A percentile compares a stretch with the other conserved stretches of the same genome.
Conservation (phyloP, 2,329 filamentous ascomycete genomes). For the Fusarium sororula region DNA sequence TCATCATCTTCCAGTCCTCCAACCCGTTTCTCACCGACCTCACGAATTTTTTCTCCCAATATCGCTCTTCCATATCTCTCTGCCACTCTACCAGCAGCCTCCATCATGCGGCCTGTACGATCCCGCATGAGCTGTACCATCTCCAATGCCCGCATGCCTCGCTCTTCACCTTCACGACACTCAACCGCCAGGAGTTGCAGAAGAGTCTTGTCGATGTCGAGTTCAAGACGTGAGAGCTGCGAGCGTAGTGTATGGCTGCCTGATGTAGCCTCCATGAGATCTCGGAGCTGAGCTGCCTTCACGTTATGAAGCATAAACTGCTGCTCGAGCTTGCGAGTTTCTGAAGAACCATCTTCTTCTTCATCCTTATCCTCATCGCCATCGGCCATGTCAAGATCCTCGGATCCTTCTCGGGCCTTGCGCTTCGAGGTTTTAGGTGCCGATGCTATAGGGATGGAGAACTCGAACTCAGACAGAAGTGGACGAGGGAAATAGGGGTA, state of each 20-base stretch:
- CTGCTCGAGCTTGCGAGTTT: slow-evolving; percentile 78
- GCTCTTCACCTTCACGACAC: slow-evolving; percentile 91
- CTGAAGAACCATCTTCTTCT: slow-evolving; percentile 51
- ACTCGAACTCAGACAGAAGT: slow-evolving; percentile 91
- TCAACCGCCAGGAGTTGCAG: slow-evolving; percentile 89
- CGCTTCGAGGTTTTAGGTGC: slow-evolving; percentile 50
- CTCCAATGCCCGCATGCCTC: slow-evolving; percentile 94
- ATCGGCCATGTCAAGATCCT: slow-evolving; percentile 47
- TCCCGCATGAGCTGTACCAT: slow-evolving; percentile 88
- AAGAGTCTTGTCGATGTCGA: slow-evolving; percentile 89
- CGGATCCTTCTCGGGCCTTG: slow-evolving; percentile 42
- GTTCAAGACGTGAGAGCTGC: slow-evolving; percentile 75
- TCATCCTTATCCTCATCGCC: slow-evolving; percentile 46
- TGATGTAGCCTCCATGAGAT: slow-evolving; percentile 75
- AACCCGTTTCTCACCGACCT: slow-evolving; percentile 77
- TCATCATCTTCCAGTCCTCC: slow-evolving; percentile 69
- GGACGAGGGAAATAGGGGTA: slow-evolving; percentile 94
- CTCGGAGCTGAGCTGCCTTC: slow-evolving; percentile 76
- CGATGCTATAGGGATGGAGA: slow-evolving; percentile 81
- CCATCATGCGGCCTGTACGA: slow-evolving; percentile 85
- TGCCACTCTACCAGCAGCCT: slow-evolving; percentile 90
- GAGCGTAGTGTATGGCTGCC: slow-evolving; percentile 67
- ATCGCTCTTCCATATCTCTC: slow-evolving; percentile 82
- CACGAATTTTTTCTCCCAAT: slow-evolving; percentile 88
- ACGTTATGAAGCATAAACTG: slow-evolving; percentile 79